Conservation (phyloP, 2,329 filamentous ascomycete genomes). For the Rosellinia necatrix region DNA sequence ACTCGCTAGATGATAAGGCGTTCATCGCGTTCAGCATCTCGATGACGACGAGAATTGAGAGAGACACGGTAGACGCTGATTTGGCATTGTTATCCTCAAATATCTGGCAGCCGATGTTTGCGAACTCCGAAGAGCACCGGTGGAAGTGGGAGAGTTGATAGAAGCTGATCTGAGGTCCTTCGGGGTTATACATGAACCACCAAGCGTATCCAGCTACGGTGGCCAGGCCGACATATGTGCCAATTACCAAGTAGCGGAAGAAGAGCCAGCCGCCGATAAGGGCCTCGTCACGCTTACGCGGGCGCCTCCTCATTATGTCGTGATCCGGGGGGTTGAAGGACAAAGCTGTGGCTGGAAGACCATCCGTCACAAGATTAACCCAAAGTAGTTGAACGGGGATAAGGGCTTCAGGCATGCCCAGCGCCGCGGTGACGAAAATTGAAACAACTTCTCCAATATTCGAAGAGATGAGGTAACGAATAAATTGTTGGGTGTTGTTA, state of each 20-base stretch:
- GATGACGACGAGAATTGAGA: constrained; percentile 92
- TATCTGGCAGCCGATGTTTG: constrained; percentile 89
- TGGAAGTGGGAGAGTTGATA: constrained; percentile 92
- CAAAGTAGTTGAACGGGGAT: constrained; percentile 97
- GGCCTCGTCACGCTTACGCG: constrained; percentile 88
- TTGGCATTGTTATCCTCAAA: constrained; percentile 86
- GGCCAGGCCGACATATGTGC: constrained; percentile 89
- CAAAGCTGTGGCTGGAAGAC: constrained; percentile 91
- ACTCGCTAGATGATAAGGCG: constrained; percentile 92
- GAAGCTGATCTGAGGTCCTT: constrained; percentile 90
- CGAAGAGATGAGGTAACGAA: constrained; percentile 97
- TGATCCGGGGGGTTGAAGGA: constrained; percentile 99
- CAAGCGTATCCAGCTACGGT: constrained; percentile 98
- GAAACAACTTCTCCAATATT: constrained; percentile 99
- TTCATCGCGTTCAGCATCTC: constrained; percentile 99
- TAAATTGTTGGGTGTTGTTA: constrained; percentile 99
- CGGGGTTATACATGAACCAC: constrained; percentile 98
- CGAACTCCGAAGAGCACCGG: constrained; percentile 82
- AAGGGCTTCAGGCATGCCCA: constrained; percentile 96
- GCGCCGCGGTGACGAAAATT: constrained; percentile 94
- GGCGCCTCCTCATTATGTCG: constrained; percentile 93
- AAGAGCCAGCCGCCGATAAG: constrained; percentile 96
- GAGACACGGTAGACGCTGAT: constrained; percentile 87
- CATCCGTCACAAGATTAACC: constrained; percentile 98
- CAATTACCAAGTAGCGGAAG: constrained; percentile 96